These are phyloP conservation scores for Alternaria hordeiaustralica DNA, from an alignment of 2,329 filamentous ascomycete genomes.

Conservation along the genomic window DNA sequence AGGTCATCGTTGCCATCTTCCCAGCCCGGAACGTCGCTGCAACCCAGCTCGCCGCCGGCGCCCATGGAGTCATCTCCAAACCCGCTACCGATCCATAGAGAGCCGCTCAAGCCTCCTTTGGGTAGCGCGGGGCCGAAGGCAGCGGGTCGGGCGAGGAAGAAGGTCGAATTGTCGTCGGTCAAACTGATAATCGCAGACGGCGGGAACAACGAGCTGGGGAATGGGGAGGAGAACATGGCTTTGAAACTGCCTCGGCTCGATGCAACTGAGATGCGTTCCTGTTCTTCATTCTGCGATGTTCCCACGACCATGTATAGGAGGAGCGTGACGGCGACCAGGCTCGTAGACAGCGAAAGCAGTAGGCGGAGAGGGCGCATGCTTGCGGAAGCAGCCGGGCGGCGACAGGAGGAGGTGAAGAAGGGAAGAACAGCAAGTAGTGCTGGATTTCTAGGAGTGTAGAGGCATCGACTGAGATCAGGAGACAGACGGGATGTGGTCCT, in stretches of 20 bases:
- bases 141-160: conserved; percentile 90
- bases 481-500: conserved; percentile 2
- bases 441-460: conserved; percentile 20
- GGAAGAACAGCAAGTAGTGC: conserved; percentile 34
- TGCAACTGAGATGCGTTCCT: conserved; percentile 17
- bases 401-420: conserved; percentile 5
- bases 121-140: conserved; percentile 87
- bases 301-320: conserved; percentile 50
- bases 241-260: conserved; percentile 45
- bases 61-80: conserved; percentile 78
- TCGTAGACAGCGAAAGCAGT: conserved; percentile 53
- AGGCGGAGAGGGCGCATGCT: conserved; percentile 47
- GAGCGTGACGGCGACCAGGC: conserved; percentile 52
- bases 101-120: conserved; percentile 78
- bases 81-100: conserved; percentile 91
- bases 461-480: conserved; percentile 30
- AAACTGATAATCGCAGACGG: conserved; percentile 95
- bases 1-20: conserved; percentile 57
- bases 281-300: conserved; percentile 25
- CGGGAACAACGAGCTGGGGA: conserved; percentile 84
- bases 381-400: conserved; percentile 13
- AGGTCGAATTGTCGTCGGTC: conserved; percentile 97
- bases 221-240: conserved; percentile 58
- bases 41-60: conserved; percentile 85
- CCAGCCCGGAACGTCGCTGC: conserved; percentile 93